phyloP scores from a whole-genome alignment of 306 rosid species.

The Crotalaria pallida region DNA sequence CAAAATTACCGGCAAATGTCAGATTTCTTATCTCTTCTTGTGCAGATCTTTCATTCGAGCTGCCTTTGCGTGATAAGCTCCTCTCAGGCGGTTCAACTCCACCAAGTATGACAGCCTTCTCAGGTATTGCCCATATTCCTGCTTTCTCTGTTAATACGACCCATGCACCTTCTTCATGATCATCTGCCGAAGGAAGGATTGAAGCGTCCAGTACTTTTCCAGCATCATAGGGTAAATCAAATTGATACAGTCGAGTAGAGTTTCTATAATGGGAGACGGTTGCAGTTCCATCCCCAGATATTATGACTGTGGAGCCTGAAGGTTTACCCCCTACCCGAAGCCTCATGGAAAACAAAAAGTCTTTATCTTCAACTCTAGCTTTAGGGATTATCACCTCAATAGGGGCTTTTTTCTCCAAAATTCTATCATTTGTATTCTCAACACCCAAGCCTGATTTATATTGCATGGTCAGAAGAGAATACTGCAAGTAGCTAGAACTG shows the following conservation, averaged over 20 bases:
- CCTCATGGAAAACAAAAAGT: conserved; percentile 86
- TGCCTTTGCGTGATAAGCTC: conserved; percentile 93
- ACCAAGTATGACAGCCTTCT: conserved; percentile 89
- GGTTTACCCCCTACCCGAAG: conserved; percentile 90
- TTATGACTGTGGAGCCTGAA: conserved; percentile 75
- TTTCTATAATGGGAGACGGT: conserved; percentile 76
- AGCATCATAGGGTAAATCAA: conserved; percentile 95
- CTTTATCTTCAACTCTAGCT: conserved; percentile 84
- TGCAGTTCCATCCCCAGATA: conserved; percentile 92
- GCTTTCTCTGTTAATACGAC: conserved; percentile 93
- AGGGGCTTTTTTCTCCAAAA: conserved; percentile 83
- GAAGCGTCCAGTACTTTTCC: conserved; percentile 98
- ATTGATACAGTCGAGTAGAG: conserved; percentile 74
- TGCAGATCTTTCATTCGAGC: conserved; percentile 86
- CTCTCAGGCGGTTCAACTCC: conserved; percentile 98
- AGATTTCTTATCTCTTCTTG: conserved; percentile 78
- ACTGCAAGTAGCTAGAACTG: conserved; percentile 90
- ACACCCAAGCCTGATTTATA: conserved; percentile 54
- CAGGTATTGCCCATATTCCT: conserved; percentile 98
- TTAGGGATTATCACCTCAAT: conserved; percentile 91
- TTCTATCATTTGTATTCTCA: conserved; percentile 43
- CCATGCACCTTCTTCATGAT: conserved; percentile 91
- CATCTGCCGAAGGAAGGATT: conserved; percentile 75
- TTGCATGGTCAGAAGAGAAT: conserved; percentile 90
- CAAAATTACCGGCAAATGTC: conserved; percentile 52